Evolutionary conservation across 78 protist species (phyloP).

Genomic region (Emiliania huxleyi): DNA sequence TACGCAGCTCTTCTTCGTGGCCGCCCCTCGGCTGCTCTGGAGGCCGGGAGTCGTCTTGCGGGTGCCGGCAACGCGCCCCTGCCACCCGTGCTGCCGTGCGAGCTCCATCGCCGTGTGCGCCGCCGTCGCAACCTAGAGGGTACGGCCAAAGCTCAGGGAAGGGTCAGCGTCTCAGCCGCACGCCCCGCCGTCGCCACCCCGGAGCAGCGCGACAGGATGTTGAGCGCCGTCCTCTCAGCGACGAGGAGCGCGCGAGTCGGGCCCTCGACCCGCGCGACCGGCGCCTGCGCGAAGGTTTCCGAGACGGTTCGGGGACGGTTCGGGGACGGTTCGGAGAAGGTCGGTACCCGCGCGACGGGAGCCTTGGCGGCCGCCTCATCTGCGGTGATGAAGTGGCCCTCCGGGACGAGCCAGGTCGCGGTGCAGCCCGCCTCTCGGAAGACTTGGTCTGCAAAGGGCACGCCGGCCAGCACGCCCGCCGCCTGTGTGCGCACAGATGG

Average conservation of each 20-base stretch:
- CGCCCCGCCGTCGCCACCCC: conserved; percentile 77
- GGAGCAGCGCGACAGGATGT: conserved; percentile 76
- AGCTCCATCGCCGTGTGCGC: background rate
- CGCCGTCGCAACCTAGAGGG: conserved; percentile 77
- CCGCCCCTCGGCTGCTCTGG: too few species aligned
- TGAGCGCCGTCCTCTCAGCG: conserved; percentile 89
- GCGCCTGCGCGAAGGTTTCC: too few species aligned
- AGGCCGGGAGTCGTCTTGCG: conserved; percentile 95
- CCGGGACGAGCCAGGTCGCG: conserved; percentile 67
- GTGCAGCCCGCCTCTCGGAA: background rate
- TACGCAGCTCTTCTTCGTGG: too few species aligned
- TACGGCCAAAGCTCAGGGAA: too few species aligned
- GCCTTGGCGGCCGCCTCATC: background rate
- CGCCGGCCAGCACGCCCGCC: conserved; percentile 73
- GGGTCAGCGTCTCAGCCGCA: too few species aligned
- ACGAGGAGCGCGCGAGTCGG: conserved; percentile 69
- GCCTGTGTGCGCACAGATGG: too few species aligned
- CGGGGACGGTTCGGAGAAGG: too few species aligned
- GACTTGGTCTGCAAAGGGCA: conserved; percentile 77
- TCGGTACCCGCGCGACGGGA: conserved; percentile 46
- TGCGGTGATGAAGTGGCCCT: conserved; percentile 52
- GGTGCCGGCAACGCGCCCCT: conserved; percentile 85
- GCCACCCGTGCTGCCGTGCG: conserved; percentile 6
- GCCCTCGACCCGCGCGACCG: conserved; percentile 59
- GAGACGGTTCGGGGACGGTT: too few species aligned